Evolutionary conservation across 1,284 basidiomycete species (phyloP), one percentile per base, ranked within the genome.

Genomic region (Ustilago curta): DNA sequence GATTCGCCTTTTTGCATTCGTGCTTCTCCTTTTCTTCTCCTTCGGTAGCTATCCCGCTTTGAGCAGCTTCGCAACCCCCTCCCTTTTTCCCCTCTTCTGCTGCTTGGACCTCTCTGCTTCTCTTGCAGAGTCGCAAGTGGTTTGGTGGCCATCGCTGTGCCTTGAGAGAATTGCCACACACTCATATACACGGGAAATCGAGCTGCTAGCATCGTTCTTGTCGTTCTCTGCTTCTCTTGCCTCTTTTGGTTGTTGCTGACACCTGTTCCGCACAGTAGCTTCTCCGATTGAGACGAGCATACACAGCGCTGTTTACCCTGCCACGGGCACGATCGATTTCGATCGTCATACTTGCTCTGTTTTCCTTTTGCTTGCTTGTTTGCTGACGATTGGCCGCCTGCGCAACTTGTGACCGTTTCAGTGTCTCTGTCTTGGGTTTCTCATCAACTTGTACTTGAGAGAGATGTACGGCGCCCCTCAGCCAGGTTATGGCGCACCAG

Each of bases 401-500:
- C 18, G 48, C 25, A 14, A 43, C 4, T 45, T 35, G 64, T 55
- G 51, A 31, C 29, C 43, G 32, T 29, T 32, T 19, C 9, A 37
- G 50, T 65, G 55, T 53, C 62, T 58, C 51, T 48, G 8, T 44
- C 31, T 42, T 43, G 29, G 39, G 14, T 18, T 29, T 21, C 19
- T 6, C 19, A 5, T 19, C 14, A 25, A 11, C 27, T 43, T 19
- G 11, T 29, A 3, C 47, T 40, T 58, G 35, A 48, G 32, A 70
- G 25, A 70, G 25, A 70, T 70, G 67, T 70, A 70, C 57, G 60
- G 67, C 43, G 60, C 57, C 43, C 67, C 67, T 47, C 60, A 53
- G 51, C 63, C 58, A 31, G 66, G 40, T 16, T 69, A 63, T 27
- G 60, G 45, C 43, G 56, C 60, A 47, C 60, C 56, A 35, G 32